A percentile compares a stretch with the other conserved stretches of the same genome.
phyloP scores from a whole-genome alignment of 352 stramenopile species.

The Pythium pyrilobum region DNA sequence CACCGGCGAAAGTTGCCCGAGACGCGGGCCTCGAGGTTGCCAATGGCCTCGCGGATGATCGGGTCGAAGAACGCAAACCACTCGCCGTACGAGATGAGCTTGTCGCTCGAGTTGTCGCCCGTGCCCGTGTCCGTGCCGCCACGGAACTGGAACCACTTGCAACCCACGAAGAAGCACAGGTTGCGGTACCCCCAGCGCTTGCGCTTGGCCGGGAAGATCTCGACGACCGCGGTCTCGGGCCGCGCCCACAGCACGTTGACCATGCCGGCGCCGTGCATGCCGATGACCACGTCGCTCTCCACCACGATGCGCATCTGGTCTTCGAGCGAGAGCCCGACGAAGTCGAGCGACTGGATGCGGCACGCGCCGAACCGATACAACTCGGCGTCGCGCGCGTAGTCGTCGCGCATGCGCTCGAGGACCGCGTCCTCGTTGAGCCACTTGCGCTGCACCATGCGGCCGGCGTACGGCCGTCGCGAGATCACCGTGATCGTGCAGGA shows the following conservation, averaged over 20 bases:
- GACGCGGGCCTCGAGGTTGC: neutral
- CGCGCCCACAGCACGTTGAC: slow-evolving; percentile 30
- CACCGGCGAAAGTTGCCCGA: neutral
- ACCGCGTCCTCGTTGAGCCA: slow-evolving; percentile 52
- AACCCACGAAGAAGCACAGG: slow-evolving; percentile 27
- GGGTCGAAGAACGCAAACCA: slow-evolving; percentile 49
- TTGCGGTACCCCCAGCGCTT: slow-evolving; percentile 30
- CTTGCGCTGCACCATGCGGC: slow-evolving; percentile 45
- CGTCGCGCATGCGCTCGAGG: slow-evolving; percentile 10
- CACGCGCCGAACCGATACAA: slow-evolving; percentile 17
- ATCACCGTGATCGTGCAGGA: slow-evolving; percentile 47
- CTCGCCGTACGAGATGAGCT: slow-evolving; percentile 39
- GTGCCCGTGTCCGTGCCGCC: slow-evolving; percentile 18
- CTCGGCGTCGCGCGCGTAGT: slow-evolving; percentile 6
- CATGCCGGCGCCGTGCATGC: slow-evolving; percentile 40
- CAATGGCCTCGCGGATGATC: slow-evolving; percentile 20
- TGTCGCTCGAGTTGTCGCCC: slow-evolving; percentile 41
- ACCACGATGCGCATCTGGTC: slow-evolving; percentile 29
- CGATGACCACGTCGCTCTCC: slow-evolving; percentile 31
- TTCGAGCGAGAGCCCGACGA: slow-evolving; percentile 19
- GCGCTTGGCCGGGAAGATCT: slow-evolving; percentile 28
- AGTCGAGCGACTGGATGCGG: slow-evolving; percentile 31
- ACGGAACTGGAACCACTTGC: slow-evolving; percentile 27
- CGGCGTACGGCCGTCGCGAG: slow-evolving; percentile 39
- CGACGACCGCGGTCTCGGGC: slow-evolving; percentile 25